These are phyloP conservation scores for Paramecium tetraurelia DNA, from an alignment of 73 alveolate genomes.

Conservation along the genomic window DNA sequence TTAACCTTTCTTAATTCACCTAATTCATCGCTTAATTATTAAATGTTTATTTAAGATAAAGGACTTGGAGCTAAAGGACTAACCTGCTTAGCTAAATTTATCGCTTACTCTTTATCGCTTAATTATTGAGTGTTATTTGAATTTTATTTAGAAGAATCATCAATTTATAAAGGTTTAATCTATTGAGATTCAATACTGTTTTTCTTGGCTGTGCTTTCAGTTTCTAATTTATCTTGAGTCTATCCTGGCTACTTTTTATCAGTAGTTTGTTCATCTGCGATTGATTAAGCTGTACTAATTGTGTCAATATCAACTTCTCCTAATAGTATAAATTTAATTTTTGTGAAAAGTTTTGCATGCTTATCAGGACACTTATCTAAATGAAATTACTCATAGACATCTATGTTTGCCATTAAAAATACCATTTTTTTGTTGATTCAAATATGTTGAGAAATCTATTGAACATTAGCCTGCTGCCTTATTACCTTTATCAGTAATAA, in stretches of 20 bases:
- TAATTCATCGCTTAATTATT: not conserved
- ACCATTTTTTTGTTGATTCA: not conserved
- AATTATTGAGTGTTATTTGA: not conserved
- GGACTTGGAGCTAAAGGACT: not conserved
- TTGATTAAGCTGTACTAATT: not conserved
- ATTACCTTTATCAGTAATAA: conserved; percentile 7
- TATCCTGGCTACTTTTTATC: not conserved
- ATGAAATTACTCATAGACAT: not conserved
- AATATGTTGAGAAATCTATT: not conserved
- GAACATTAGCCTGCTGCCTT: not conserved
- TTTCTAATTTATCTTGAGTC: not conserved
- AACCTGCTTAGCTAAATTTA: not conserved
- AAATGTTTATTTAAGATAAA: not conserved
- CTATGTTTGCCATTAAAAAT: not conserved
- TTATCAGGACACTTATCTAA: conserved; percentile 39
- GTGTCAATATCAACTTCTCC: not conserved
- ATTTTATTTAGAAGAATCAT: not conserved
- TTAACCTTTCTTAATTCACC: not conserved
- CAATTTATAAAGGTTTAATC: not conserved
- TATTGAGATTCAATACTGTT: not conserved
- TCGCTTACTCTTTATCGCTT: not conserved
- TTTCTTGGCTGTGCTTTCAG: not conserved
- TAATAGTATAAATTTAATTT: not conserved
- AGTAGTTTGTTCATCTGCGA: not conserved
- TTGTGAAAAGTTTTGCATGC: not conserved